These are phyloP conservation scores for Copromyces sp. DNA, from an alignment of 495 filamentous ascomycete species.

Conservation along the genomic window DNA sequence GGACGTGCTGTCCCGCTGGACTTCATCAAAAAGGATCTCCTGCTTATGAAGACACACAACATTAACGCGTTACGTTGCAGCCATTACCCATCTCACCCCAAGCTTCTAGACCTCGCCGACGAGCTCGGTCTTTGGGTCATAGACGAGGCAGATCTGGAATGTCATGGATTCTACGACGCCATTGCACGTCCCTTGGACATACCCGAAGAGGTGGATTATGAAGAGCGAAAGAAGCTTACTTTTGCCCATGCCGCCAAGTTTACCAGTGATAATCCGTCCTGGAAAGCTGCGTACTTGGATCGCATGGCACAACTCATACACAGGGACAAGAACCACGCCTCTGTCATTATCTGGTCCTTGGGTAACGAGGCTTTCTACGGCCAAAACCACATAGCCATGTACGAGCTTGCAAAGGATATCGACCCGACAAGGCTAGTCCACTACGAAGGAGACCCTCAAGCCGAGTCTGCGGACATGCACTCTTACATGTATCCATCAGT, in stretches of 20 bases:
- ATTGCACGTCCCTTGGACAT: constrained; percentile 37
- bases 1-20: constrained; percentile 50
- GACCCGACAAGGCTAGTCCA: constrained; percentile 53
- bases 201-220: constrained; percentile 37
- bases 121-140: constrained; percentile 62
- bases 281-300: constrained; percentile 56
- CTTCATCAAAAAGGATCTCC: constrained; percentile 46
- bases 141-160: constrained; percentile 63
- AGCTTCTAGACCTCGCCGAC: constrained; percentile 52
- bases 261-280: constrained; percentile 52
- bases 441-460: constrained; percentile 54
- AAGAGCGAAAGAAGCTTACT: constrained; percentile 44
- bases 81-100: constrained; percentile 50
- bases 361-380: constrained; percentile 65
- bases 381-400: constrained; percentile 53
- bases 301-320: constrained; percentile 52
- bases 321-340: constrained; percentile 56
- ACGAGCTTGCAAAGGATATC: constrained; percentile 43
- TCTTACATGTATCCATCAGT: constrained; percentile 56
- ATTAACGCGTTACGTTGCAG: constrained; percentile 54
- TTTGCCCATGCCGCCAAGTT: constrained; percentile 42
- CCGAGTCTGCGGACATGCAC: constrained; percentile 52
- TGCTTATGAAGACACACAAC: constrained; percentile 60
- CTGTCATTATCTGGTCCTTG: constrained; percentile 59
- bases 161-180: constrained; percentile 52